Base-by-base conservation (phyloP, 768 basidiomycete genomes). In the Termitomyces sp. region DNA sequence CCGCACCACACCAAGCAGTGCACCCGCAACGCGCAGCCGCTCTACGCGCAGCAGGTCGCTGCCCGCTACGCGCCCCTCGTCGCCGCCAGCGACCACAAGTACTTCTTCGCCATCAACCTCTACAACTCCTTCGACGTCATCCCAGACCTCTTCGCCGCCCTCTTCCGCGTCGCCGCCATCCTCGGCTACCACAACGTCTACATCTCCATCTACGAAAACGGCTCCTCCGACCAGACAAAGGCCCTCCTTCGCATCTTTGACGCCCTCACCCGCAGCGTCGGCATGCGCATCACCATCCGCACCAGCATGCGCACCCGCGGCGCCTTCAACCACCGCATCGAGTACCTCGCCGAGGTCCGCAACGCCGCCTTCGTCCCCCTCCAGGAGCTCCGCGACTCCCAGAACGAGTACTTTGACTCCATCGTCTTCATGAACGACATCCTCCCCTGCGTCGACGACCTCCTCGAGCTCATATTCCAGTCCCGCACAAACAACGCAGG, bases 391-490 rank as follows among this genome's bases (percentile, higher is more conserved):
- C 81, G 97, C 40, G 95, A 97, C 68, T 75, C 87, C 25, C 86
- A 94, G 68, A 89, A 89, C 68, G 96, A 98, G 73, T 88, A 91
- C 64, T 99, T 98, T 63, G 96, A 99, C 74, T 84, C 88, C 37
- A 91, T 99, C 75, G 77, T 98, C 58, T 99, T 99, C 80, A 98
- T 98, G 94, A 99, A 99, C 81, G 97, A 99, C 71, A 88, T 99
- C 72, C 78, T 99, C 10, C 97, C 97, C 21, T 99, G 97, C 72
- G 85, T 97, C 37, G 97, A 99, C 71, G 97, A 99, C 73, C 73
- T 99, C 55, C 85, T 99, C 65, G 97, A 99, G 74, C 85, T 99
- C 67, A 95, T 99, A 68, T 98, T 88, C 89, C 97, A 99, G 72
- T 86, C 83, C 65, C 79, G 97, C 50, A 72, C 76, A 55, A 94